Base-by-base conservation (phyloP, 768 basidiomycete species). In the Porphyrellus cyaneotinctus region DNA sequence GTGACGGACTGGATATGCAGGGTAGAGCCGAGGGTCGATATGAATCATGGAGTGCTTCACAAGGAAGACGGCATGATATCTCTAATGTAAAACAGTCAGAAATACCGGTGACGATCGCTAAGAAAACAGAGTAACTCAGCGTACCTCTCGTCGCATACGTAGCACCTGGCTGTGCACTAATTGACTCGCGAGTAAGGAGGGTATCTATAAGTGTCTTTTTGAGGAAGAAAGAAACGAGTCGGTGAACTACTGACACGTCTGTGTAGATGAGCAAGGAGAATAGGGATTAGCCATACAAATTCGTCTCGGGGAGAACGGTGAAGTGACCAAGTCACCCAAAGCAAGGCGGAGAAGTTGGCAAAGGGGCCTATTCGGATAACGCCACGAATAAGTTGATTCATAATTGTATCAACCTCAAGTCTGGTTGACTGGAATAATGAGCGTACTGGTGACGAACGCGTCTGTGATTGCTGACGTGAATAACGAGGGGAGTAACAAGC, bases 231-330 rank as follows among this genome's bases (percentile, higher is more conserved):
- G n/a, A n/a, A n/a, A n/a, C n/a, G n/a, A n/a, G n/a, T n/a, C n/a
- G n/a, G n/a, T n/a, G n/a, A n/a, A n/a, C n/a, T n/a, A n/a, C n/a
- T n/a, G n/a, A n/a, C n/a, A n/a, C n/a, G n/a, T n/a, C n/a, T n/a
- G n/a, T n/a, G n/a, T n/a, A n/a, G n/a, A n/a, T n/a, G n/a, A n/a
- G n/a, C n/a, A n/a, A n/a, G n/a, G n/a, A n/a, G n/a, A n/a, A n/a
- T n/a, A n/a, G n/a, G n/a, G n/a, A n/a, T n/a, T n/a, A n/a, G n/a
- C 26, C 47, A 35, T 71, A 76, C 4, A 72, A 43, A 36, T 66
- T 70, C 6, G 71, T 72, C 6, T 54, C 56, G 3, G 67, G 65
- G 20, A 61, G 53, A 15, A 48, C 48, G 11, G 63, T 7, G 54
- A 74, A 73, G 0, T 57, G 41, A 43, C 17, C 33, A 35, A 2